Evolutionary conservation across 371 early-diverging fungal genomes (phyloP).

Genomic region (Lichtheimia corymbifera): DNA sequence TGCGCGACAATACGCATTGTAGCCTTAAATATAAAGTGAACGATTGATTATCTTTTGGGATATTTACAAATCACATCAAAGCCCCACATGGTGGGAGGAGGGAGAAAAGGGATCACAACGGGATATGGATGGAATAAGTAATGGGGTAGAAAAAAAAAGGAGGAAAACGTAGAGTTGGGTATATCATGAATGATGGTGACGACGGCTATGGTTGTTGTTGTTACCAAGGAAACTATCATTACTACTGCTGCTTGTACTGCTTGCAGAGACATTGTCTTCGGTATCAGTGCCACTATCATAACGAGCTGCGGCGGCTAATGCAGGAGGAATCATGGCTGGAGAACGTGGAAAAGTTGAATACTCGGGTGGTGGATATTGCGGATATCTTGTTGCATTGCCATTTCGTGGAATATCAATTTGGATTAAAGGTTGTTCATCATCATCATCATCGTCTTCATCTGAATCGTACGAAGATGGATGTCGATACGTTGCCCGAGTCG

Average conservation of each 20-base stretch:
- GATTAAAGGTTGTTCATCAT: slow-evolving; percentile 22
- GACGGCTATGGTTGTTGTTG: no score
- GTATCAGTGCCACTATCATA: slow-evolving; percentile 10
- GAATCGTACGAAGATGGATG: background rate
- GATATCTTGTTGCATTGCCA: slow-evolving; percentile 8
- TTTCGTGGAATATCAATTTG: slow-evolving; percentile 24
- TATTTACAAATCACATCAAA: no score
- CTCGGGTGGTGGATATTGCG: slow-evolving; percentile 22
- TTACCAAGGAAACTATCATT: background rate
- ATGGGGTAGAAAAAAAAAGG: no score
- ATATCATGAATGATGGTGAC: no score
- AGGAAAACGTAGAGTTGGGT: no score
- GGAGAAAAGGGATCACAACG: no score
- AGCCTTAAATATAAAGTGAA: no score
- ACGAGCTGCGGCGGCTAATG: background rate
- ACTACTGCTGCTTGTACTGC: slow-evolving; percentile 6
- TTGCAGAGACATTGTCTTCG: slow-evolving; percentile 8
- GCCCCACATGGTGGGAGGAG: no score
- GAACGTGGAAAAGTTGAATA: slow-evolving; percentile 26
- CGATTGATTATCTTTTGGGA: no score
- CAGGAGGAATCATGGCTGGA: slow-evolving; percentile 8
- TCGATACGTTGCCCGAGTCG: background rate
- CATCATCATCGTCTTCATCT: slow-evolving; percentile 14
- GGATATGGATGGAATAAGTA: no score
- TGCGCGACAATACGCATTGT: no score